Conservation (phyloP, 192 early-diverging fungal genomes). For the Podila clonocystis region DNA sequence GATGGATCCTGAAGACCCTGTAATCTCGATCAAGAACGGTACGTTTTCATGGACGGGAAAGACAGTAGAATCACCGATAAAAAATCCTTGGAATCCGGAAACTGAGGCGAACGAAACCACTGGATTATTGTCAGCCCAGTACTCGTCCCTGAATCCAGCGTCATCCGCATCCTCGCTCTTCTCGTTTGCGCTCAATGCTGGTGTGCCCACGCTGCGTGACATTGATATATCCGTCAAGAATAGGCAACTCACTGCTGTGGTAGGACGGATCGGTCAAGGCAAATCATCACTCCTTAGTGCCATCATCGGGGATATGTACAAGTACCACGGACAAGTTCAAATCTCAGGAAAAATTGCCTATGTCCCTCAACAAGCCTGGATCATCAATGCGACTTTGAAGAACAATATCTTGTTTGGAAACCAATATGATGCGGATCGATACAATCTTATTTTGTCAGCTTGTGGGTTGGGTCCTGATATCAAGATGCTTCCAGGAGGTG, state of each 20-base stretch:
- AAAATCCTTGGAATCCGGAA: not conserved
- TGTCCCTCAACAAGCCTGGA: slow-evolving; percentile 90
- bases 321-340: slow-evolving; percentile 64
- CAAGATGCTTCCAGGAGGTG: slow-evolving; percentile 68
- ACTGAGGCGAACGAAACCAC: slow-evolving; percentile 3
- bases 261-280: slow-evolving; percentile 66
- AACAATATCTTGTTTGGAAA: slow-evolving; percentile 93
- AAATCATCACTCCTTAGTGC: slow-evolving; percentile 59
- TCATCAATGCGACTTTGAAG: slow-evolving; percentile 90
- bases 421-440: slow-evolving; percentile 67
- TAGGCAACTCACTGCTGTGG: slow-evolving; percentile 65
- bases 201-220: slow-evolving; percentile 15
- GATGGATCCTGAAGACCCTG: slow-evolving; percentile 9
- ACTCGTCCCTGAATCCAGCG: not conserved
- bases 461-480: slow-evolving; percentile 81
- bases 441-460: slow-evolving; percentile 70
- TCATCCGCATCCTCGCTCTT: not conserved
- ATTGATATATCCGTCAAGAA: slow-evolving; percentile 50
- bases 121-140: not conserved
- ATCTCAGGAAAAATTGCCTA: slow-evolving; percentile 78
- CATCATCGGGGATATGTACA: slow-evolving; percentile 90
- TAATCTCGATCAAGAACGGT: slow-evolving; percentile 20
- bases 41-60: slow-evolving; percentile 12
- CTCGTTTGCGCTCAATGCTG: no score
- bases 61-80: not conserved